Percentiles rank a stretch among this genome's conserved stretches.
phyloP scores from a whole-genome alignment of 495 filamentous ascomycete species.

The Annulohypoxylon maeteangense region DNA sequence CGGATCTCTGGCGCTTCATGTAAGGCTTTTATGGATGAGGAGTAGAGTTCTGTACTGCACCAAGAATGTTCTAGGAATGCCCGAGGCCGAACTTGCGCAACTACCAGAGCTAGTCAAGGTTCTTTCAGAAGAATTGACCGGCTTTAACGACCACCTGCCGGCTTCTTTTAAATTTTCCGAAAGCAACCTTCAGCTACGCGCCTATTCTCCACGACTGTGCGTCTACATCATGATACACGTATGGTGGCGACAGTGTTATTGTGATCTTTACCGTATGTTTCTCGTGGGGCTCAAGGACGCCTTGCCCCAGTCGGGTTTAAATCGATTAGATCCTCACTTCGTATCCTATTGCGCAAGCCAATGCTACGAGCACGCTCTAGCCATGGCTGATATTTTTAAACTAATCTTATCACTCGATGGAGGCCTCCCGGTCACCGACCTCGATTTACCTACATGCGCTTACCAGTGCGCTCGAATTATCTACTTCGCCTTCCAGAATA shows the following conservation, averaged over 20 bases:
- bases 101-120: constrained; percentile 54
- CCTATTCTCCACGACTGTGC: constrained; percentile 58
- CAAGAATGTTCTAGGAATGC: constrained; percentile 47
- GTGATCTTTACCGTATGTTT: constrained; percentile 60
- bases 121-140: constrained; percentile 54
- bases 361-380: constrained; percentile 60
- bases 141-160: constrained; percentile 58
- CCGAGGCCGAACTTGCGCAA: constrained; percentile 50
- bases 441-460: constrained; percentile 60
- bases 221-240: constrained; percentile 64
- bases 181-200: constrained; percentile 59
- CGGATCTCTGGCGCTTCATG: constrained; percentile 59
- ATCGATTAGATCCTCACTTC: constrained; percentile 53
- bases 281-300: constrained; percentile 57
- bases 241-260: constrained; percentile 62
- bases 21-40: constrained; percentile 60
- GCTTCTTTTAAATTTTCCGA: constrained; percentile 60
- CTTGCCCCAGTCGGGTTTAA: constrained; percentile 50
- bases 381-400: constrained; percentile 61
- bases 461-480: constrained; percentile 60
- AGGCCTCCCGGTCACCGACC: constrained; percentile 56
- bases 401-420: constrained; percentile 53
- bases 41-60: constrained; percentile 57
- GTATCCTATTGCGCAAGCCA: constrained; percentile 51
- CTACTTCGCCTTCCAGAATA: constrained; percentile 43